A percentile compares a stretch with the other conserved stretches of the same genome.
phyloP scores from a whole-genome alignment of 1,139 yeast species.

The Candida tropicalis region DNA sequence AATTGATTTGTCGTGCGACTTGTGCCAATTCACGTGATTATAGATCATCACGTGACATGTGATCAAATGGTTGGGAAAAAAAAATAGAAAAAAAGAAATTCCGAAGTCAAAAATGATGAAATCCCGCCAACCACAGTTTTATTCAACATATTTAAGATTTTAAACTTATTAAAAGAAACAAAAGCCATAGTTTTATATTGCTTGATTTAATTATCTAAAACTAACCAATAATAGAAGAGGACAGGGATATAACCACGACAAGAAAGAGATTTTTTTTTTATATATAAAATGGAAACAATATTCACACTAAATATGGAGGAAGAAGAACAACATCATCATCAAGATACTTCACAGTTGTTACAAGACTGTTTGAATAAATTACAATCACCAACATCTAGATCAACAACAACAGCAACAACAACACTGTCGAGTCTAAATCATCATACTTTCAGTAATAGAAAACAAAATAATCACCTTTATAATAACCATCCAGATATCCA shows the following conservation, averaged over 20 bases:
- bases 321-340: neutral
- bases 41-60: too few species aligned
- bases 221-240: too few species aligned
- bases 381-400: constrained; percentile 23
- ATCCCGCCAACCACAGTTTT: too few species aligned
- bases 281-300: constrained; percentile 6
- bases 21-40: too few species aligned
- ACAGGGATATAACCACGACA: neutral
- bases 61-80: too few species aligned
- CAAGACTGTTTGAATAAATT: constrained; percentile 32
- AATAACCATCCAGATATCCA: constrained; percentile 42
- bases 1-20: too few species aligned
- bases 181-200: too few species aligned
- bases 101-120: too few species aligned
- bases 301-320: constrained; percentile 8
- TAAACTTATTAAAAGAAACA: too few species aligned
- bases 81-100: too few species aligned
- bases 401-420: constrained; percentile 13
- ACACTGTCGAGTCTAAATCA: neutral
- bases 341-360: constrained; percentile 28
- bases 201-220: too few species aligned
- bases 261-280: neutral
- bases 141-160: too few species aligned
- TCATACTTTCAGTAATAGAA: neutral
- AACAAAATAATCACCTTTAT: constrained; percentile 13